Percentiles rank a stretch among this genome's conserved stretches.
These are phyloP conservation scores for Globisporangium yorkense DNA, from an alignment of 352 stramenopile genomes.

Conservation along the genomic window DNA sequence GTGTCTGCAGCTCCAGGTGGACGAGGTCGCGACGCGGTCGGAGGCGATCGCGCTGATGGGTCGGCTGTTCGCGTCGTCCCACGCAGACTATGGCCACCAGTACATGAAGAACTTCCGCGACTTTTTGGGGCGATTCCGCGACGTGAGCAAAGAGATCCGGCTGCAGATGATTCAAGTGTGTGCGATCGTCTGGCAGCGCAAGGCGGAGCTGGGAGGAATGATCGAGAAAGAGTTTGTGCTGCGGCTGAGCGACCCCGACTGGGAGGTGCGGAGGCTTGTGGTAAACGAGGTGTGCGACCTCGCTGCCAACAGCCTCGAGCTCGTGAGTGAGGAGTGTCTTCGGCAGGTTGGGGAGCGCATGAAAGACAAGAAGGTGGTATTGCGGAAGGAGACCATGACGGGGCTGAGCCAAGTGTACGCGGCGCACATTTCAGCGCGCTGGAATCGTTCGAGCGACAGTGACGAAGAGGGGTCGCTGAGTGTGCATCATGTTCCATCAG, in stretches of 20 bases:
- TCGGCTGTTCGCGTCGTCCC: constrained; percentile 69
- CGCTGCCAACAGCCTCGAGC: constrained; percentile 57
- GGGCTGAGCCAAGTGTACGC: constrained; percentile 79
- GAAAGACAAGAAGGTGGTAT: constrained; percentile 80
- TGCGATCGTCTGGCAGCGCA: constrained; percentile 66
- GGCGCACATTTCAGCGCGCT: constrained; percentile 57
- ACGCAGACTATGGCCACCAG: constrained; percentile 64
- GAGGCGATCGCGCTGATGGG: constrained; percentile 73
- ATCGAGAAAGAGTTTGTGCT: constrained; percentile 74
- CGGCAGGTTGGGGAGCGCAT: constrained; percentile 77
- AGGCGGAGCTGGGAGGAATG: constrained; percentile 43
- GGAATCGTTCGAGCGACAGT: constrained; percentile 22
- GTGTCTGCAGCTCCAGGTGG: constrained; percentile 81
- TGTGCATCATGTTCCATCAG: constrained; percentile 25
- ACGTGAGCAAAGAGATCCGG: constrained; percentile 84
- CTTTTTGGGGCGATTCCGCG: constrained; percentile 80
- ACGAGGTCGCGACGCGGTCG: constrained; percentile 77
- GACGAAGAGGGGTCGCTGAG: constrained; percentile 16
- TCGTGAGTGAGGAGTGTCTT: constrained; percentile 62
- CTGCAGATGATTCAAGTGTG: constrained; percentile 77
- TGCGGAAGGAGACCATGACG: constrained; percentile 87
- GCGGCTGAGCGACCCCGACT: constrained; percentile 72
- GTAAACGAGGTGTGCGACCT: constrained; percentile 84
- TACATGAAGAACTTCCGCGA: constrained; percentile 84
- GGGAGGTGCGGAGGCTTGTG: constrained; percentile 71